Conservation (phyloP, 371 early-diverging fungal genomes). For the Conidiobolus incongruus region DNA sequence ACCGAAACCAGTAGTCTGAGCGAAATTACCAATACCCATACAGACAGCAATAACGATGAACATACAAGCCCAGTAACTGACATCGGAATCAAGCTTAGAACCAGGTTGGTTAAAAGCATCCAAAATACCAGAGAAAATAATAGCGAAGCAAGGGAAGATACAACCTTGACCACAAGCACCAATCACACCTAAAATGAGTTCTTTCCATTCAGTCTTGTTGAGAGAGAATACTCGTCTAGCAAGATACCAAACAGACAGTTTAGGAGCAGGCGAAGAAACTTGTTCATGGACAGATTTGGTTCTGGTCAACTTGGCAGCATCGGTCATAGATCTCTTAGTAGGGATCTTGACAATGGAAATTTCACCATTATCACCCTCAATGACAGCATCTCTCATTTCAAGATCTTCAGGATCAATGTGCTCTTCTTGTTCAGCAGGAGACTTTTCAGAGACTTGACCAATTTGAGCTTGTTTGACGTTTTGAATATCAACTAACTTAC, state of each 20-base stretch:
- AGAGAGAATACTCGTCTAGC: slow-evolving; percentile 4
- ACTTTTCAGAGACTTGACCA: not conserved
- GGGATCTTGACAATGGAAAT: not conserved
- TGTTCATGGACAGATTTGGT: slow-evolving; percentile 1
- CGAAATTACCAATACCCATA: slow-evolving; percentile 17
- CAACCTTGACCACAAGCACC: slow-evolving; percentile 7
- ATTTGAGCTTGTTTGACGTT: slow-evolving; percentile 14
- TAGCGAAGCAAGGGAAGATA: slow-evolving; percentile 17
- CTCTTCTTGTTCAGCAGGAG: no score
- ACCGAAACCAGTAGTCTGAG: slow-evolving; percentile 17
- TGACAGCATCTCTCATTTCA: not conserved
- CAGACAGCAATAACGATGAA: slow-evolving; percentile 34
- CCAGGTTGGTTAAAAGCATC: slow-evolving; percentile 10
- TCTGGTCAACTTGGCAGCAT: slow-evolving; percentile 1
- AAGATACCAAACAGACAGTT: not conserved
- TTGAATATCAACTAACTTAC: slow-evolving; percentile 27
- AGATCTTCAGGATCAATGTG: not conserved
- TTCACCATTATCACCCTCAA: no score
- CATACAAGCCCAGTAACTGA: slow-evolving; percentile 48
- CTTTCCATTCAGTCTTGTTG: slow-evolving; percentile 8
- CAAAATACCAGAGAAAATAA: slow-evolving; percentile 25
- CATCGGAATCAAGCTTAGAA: slow-evolving; percentile 8
- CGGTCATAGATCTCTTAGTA: not conserved
- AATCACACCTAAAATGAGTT: slow-evolving; percentile 5
- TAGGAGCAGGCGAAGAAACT: no score